These are phyloP conservation scores for Leptomonas pyrrhocoris DNA, from an alignment of 208 protist species.

Conservation along the genomic window DNA sequence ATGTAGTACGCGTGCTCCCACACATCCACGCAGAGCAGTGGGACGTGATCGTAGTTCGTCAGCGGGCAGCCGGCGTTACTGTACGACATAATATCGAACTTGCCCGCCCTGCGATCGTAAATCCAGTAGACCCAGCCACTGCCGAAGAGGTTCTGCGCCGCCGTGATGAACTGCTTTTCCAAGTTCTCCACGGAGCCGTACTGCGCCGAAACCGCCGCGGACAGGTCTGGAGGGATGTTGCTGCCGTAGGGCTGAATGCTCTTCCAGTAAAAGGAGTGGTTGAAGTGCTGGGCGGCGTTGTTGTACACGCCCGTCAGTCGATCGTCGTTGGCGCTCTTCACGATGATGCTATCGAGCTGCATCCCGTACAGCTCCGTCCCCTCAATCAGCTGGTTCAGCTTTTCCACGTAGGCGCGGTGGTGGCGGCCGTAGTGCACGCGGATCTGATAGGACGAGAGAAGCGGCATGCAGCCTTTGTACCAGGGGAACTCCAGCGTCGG, in stretches of 20 bases:
- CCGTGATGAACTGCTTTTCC: slow-evolving; percentile 73
- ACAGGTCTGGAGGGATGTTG: slow-evolving; percentile 87
- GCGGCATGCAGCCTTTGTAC: slow-evolving; percentile 88
- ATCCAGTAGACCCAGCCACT: slow-evolving; percentile 93
- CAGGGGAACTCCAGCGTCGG: slow-evolving; percentile 91
- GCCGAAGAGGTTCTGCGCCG: slow-evolving; percentile 84
- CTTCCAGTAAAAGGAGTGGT: slow-evolving; percentile 94
- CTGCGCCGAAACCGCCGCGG: slow-evolving; percentile 67
- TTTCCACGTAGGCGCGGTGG: slow-evolving; percentile 90
- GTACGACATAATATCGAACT: slow-evolving; percentile 85
- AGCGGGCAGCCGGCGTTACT: slow-evolving; percentile 87
- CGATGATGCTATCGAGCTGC: slow-evolving; percentile 87
- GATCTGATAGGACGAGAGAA: slow-evolving; percentile 90
- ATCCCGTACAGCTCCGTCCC: slow-evolving; percentile 83
- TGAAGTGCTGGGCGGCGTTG: slow-evolving; percentile 93
- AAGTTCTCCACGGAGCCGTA: slow-evolving; percentile 89
- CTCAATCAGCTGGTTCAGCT: slow-evolving; percentile 90
- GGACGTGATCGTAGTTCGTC: slow-evolving; percentile 52
- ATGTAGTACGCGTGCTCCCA: slow-evolving; percentile 97
- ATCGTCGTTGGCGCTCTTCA: slow-evolving; percentile 46
- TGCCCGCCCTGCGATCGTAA: slow-evolving; percentile 59
- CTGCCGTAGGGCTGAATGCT: slow-evolving; percentile 90
- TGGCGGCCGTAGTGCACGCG: slow-evolving; percentile 90
- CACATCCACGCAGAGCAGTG: slow-evolving; percentile 91
- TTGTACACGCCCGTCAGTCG: slow-evolving; percentile 77